These are phyloP conservation scores for Penicillium lagena DNA, from an alignment of 495 filamentous ascomycete species.

Conservation along the genomic window DNA sequence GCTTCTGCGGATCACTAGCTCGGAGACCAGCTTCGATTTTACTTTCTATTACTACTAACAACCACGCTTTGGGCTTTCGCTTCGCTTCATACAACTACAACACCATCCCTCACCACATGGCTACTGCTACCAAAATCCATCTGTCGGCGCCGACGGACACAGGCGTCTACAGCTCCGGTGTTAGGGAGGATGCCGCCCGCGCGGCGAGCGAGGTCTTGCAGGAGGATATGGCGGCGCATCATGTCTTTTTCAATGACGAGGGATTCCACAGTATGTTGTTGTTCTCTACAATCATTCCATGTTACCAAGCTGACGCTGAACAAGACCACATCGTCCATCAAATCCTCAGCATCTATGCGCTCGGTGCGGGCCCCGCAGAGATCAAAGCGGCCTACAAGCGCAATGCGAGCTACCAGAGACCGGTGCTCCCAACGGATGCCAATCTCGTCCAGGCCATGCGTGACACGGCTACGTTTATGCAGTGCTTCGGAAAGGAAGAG, in stretches of 20 bases:
- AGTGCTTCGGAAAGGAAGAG: constrained; percentile 43
- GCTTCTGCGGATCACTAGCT: too few species aligned
- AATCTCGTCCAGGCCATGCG: constrained; percentile 44
- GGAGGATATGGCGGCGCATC: constrained; percentile 65
- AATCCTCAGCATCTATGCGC: constrained; percentile 66
- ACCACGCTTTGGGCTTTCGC: too few species aligned
- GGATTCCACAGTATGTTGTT: constrained; percentile 59
- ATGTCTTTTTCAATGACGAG: constrained; percentile 68
- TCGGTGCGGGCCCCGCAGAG: constrained; percentile 53
- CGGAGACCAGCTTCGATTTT: too few species aligned
- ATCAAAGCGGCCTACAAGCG: constrained; percentile 53
- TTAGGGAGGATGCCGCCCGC: constrained; percentile 52
- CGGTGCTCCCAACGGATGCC: constrained; percentile 29
- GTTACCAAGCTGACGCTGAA: background rate
- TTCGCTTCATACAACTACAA: background rate
- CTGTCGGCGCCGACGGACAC: constrained; percentile 46
- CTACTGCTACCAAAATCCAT: constrained; percentile 55
- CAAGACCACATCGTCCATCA: constrained; percentile 65
- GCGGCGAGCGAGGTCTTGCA: constrained; percentile 61
- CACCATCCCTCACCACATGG: constrained; percentile 36
- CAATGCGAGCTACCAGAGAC: constrained; percentile 58
- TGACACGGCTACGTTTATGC: constrained; percentile 42
- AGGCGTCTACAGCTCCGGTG: constrained; percentile 48
- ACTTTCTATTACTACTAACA: too few species aligned
- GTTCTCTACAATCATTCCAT: background rate